These are phyloP conservation scores for Rubus parviflorus DNA, from an alignment of 306 rosid species.

Conservation along the genomic window DNA sequence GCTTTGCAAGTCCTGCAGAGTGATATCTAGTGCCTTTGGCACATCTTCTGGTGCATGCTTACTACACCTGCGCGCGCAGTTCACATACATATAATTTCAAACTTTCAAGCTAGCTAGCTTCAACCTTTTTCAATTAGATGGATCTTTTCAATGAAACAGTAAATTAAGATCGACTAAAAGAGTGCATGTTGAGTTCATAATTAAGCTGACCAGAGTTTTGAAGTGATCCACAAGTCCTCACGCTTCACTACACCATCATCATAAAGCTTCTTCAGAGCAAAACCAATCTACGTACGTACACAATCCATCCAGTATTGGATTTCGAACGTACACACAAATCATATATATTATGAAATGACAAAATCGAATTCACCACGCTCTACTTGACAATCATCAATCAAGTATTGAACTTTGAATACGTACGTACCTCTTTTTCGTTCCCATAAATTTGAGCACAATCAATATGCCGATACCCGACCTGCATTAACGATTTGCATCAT, in stretches of 20 bases:
- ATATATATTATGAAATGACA: background rate
- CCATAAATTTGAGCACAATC: constrained; percentile 59
- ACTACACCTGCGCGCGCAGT: constrained; percentile 48
- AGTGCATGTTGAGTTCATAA: background rate
- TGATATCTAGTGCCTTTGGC: constrained; percentile 56
- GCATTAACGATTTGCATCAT: constrained; percentile 18
- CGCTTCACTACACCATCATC: constrained; percentile 67
- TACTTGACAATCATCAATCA: background rate
- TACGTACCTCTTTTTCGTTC: constrained; percentile 59
- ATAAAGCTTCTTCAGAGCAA: constrained; percentile 57
- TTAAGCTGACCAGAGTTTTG: constrained; percentile 62
- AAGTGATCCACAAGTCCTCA: constrained; percentile 72
- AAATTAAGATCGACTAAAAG: background rate
- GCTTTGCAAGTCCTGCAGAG: constrained; percentile 60
- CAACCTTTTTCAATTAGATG: background rate
- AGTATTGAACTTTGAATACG: too few relatives aligned
- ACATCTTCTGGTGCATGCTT: constrained; percentile 79
- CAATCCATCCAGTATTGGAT: background rate
- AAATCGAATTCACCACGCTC: background rate
- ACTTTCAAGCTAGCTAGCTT: background rate
- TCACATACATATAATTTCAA: background rate
- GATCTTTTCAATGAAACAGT: background rate
- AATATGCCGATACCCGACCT: constrained; percentile 64
- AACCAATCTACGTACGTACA: constrained; percentile 47
- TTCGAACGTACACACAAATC: background rate